These are phyloP conservation scores for Alternaria tenuissima DNA, from an alignment of 2,329 filamentous ascomycete species.

Conservation along the genomic window DNA sequence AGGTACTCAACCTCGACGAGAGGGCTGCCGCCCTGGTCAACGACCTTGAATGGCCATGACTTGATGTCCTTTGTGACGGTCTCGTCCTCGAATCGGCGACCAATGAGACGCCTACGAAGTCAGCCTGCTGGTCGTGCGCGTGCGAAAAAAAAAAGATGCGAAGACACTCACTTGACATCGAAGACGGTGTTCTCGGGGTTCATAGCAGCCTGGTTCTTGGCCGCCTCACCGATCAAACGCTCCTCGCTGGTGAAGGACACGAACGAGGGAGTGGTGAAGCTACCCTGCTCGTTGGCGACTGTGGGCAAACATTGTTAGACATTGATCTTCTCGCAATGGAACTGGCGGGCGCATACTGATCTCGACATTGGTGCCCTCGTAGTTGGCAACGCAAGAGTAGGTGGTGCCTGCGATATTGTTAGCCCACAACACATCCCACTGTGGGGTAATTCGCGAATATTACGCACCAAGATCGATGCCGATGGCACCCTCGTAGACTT, in stretches of 20 bases:
- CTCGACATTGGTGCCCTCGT: conserved; percentile 99
- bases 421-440: conserved; percentile 33
- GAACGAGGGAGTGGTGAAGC: conserved; percentile 98
- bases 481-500: conserved; percentile 99
- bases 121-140: conserved; percentile 31
- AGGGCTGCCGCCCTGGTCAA: conserved; percentile 87
- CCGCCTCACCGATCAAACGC: conserved; percentile 98
- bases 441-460: conserved; percentile 36
- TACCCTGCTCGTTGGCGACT: conserved; percentile 99
- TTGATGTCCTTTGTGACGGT: conserved; percentile 99
- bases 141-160: neutral
- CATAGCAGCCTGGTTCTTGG: conserved; percentile 99
- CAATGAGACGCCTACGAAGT: conserved; percentile 85
- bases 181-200: conserved; percentile 99
- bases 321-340: conserved; percentile 6
- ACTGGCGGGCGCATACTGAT: conserved; percentile 72
- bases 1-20: conserved; percentile 96
- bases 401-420: conserved; percentile 78
- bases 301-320: conserved; percentile 35
- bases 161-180: conserved; percentile 88
- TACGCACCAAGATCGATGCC: conserved; percentile 96
- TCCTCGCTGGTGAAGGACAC: conserved; percentile 99
- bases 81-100: conserved; percentile 91
- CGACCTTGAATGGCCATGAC: conserved; percentile 99
- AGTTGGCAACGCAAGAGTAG: conserved; percentile 99